Evolutionary conservation across 2,329 filamentous ascomycete species (phyloP).

Genomic region (Fusarium oxysporum): DNA sequence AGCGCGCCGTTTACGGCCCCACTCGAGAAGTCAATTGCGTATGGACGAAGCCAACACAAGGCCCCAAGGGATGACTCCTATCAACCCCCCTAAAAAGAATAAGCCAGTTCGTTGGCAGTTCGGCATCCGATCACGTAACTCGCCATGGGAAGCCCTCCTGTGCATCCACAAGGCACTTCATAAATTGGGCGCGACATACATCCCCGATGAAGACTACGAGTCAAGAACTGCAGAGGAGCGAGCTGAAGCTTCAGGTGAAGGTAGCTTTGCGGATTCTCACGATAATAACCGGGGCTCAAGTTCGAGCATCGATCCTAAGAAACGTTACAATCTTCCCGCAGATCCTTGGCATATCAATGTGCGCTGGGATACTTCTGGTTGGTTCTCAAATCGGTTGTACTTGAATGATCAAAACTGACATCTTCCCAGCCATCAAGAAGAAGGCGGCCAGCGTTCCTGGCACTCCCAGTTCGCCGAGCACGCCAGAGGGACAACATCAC

Average conservation of each 20-base stretch:
- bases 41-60: conserved; percentile 72
- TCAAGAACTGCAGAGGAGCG: conserved; percentile 58
- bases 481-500: conserved; percentile 56
- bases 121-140: conserved; percentile 93
- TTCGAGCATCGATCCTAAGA: conserved; percentile 62
- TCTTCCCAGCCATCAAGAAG: conserved; percentile 46
- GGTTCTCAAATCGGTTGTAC: conserved; percentile 54
- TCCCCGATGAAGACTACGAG: conserved; percentile 72
- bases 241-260: conserved; percentile 51
- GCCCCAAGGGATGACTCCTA: conserved; percentile 72
- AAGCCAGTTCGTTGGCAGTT: conserved; percentile 97
- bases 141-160: conserved; percentile 91
- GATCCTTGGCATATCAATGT: conserved; percentile 96
- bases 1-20: conserved; percentile 84
- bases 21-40: conserved; percentile 77
- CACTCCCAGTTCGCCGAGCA: conserved; percentile 31
- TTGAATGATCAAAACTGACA: conserved; percentile 21
- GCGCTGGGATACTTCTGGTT: conserved; percentile 86
- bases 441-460: conserved; percentile 39
- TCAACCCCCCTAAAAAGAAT: conserved; percentile 73
- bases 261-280: conserved; percentile 56
- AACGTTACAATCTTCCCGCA: conserved; percentile 85
- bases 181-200: conserved; percentile 90
- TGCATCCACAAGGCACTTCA: conserved; percentile 94
- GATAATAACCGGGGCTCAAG: conserved; percentile 53